Evolutionary conservation across 805 yeast species (phyloP).

Genomic region (Barnettozyma sp.): DNA sequence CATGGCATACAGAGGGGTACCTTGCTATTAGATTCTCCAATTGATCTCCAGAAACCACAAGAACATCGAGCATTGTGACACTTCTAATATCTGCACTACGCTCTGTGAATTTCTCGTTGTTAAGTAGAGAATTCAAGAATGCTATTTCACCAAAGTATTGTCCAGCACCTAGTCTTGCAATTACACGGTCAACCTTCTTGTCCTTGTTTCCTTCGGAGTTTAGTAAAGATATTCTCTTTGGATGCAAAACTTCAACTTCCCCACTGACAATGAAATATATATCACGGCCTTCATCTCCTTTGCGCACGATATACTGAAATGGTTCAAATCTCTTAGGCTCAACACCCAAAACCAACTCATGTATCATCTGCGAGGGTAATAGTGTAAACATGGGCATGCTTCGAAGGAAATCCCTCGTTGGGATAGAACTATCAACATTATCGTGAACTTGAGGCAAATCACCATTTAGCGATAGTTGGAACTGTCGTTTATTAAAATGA

Average conservation of each 20-base stretch:
- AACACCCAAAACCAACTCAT: slow-evolving; percentile 55
- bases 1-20: slow-evolving; percentile 53
- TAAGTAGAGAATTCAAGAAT: slow-evolving; percentile 42
- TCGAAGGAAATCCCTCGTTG: slow-evolving; percentile 51
- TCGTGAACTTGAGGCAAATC: slow-evolving; percentile 25
- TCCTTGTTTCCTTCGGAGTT: slow-evolving; percentile 16
- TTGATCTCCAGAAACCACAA: slow-evolving; percentile 51
- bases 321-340: slow-evolving; percentile 49
- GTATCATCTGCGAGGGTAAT: slow-evolving; percentile 53
- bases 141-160: slow-evolving; percentile 76
- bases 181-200: slow-evolving; percentile 31
- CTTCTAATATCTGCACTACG: slow-evolving; percentile 64
- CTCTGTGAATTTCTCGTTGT: slow-evolving; percentile 12
- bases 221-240: slow-evolving; percentile 24
- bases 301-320: slow-evolving; percentile 52
- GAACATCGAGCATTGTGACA: slow-evolving; percentile 49
- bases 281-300: slow-evolving; percentile 56
- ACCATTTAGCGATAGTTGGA: neutral
- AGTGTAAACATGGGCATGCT: slow-evolving; percentile 52
- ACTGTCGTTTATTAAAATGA: neutral
- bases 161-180: slow-evolving; percentile 56
- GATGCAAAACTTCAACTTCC: slow-evolving; percentile 58
- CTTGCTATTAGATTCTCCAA: slow-evolving; percentile 47
- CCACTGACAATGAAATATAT: slow-evolving; percentile 63
- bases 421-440: slow-evolving; percentile 46